Conservation (phyloP, 192 early-diverging fungal species). For the Spizellomyces punctatus region DNA sequence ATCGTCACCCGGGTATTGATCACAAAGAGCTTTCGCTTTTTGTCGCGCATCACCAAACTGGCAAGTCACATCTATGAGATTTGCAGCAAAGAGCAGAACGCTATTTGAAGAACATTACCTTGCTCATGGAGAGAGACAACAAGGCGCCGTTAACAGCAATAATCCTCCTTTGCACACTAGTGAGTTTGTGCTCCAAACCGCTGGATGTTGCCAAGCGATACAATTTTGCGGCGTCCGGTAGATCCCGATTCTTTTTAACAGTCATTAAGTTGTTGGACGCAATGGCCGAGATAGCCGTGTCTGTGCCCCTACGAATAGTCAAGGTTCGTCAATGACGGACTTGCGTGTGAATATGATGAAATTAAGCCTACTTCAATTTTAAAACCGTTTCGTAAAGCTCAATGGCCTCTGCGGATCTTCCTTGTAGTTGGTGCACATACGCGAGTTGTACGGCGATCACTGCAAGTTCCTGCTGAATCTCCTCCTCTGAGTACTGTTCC, state of each 20-base stretch:
- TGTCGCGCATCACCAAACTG: conserved; percentile 48
- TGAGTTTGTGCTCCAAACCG: conserved; percentile 63
- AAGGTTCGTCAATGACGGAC: background rate
- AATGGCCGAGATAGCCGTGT: conserved; percentile 60
- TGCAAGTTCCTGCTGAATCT: conserved; percentile 67
- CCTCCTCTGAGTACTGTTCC: conserved; percentile 62
- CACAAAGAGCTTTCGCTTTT: conserved; percentile 47
- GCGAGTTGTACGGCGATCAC: conserved; percentile 66
- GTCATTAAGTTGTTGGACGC: conserved; percentile 72
- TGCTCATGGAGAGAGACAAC: conserved; percentile 38
- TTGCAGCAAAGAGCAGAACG: no score
- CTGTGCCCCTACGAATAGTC: conserved; percentile 40
- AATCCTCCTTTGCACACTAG: conserved; percentile 54
- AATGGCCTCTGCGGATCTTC: conserved; percentile 50
- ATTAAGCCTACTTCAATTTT: conserved; percentile 52
- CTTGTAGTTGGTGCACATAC: conserved; percentile 68
- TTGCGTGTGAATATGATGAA: background rate
- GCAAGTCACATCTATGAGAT: no score
- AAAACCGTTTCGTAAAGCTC: conserved; percentile 63
- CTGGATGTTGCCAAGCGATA: conserved; percentile 56
- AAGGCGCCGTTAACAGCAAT: conserved; percentile 69
- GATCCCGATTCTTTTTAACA: conserved; percentile 56
- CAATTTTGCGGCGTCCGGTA: conserved; percentile 61
- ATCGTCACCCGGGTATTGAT: conserved; percentile 66
- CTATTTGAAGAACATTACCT: background rate